Conservation (phyloP, 345 rosid genomes). For the Nasturtium officinale region DNA sequence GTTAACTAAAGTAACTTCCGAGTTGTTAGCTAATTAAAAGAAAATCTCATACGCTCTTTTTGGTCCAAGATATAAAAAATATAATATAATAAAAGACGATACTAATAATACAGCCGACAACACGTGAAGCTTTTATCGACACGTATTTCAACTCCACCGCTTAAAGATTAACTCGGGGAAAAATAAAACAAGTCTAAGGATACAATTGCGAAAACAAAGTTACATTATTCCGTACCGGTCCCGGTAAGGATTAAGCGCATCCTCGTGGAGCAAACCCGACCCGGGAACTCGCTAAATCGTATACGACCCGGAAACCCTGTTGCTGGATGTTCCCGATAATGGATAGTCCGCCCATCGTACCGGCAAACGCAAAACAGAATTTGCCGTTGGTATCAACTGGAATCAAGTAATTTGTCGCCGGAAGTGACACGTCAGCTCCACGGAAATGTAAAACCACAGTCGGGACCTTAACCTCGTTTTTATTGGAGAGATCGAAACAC, state of each 20-base stretch:
- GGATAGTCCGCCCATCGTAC: slow-evolving; percentile 79
- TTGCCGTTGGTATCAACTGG: slow-evolving; percentile 76
- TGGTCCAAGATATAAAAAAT: slow-evolving; percentile 2
- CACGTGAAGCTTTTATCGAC: slow-evolving; percentile 42
- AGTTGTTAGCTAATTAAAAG: background rate
- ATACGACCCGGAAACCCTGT: slow-evolving; percentile 91
- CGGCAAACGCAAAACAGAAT: slow-evolving; percentile 96
- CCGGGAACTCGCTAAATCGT: slow-evolving; percentile 66
- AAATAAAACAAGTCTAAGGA: slow-evolving; percentile 31
- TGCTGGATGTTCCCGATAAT: slow-evolving; percentile 96
- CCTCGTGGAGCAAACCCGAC: slow-evolving; percentile 91
- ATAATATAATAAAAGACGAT: slow-evolving; percentile 16
- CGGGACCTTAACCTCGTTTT: slow-evolving; percentile 71
- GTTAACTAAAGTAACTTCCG: background rate
- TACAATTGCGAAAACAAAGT: background rate
- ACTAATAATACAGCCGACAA: slow-evolving; percentile 43
- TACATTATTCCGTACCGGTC: slow-evolving; percentile 35
- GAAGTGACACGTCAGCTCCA: slow-evolving; percentile 74
- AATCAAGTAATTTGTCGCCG: slow-evolving; percentile 87
- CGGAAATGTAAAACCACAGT: slow-evolving; percentile 72
- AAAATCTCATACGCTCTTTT: background rate
- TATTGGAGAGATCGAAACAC: slow-evolving; percentile 73
- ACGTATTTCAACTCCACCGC: slow-evolving; percentile 43
- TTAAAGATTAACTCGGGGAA: slow-evolving; percentile 37
- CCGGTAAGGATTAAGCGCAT: slow-evolving; percentile 54